Base-by-base conservation (phyloP, 176 grass and related monocot species). In the Leersia perrieri region DNA sequence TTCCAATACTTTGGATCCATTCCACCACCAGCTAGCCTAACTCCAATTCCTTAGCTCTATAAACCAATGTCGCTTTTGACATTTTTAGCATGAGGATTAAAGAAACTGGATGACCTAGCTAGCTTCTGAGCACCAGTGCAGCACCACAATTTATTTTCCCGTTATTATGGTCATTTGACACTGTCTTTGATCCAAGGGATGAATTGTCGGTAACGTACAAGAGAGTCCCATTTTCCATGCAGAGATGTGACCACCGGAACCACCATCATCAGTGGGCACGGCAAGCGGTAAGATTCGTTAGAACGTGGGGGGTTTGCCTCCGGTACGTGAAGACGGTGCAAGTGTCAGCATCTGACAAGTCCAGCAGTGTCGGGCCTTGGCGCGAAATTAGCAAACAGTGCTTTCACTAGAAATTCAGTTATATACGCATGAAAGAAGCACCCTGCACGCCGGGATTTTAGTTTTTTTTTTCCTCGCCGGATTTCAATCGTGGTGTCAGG, bases 221-320 rank as follows among this genome's bases (percentile, higher is more conserved):
- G 68, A 61, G 66, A 5, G 20, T 73, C 67, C 22, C 66, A 78
- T 15, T 61, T 85, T 72, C 73, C 82, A 45, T 29, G 33, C 42
- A 22, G 82, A 89, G 82, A 89, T 62, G 82, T 82, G 87, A 77
- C 74, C 77, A 60, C 72, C 82, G 42, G 82, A 89, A 85, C 82
- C 72, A 89, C 82, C 82, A 40, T 5, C 62, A 75, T 36, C 47
- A 15, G 79, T 75, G 81, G 69, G 68, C 76, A 51, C 75, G 38
- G 33, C 12, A 15, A 58, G 35, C 68, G 27, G 44, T 83, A 68
- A 53, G 49, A 53, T 53, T 53, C 49, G 20, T 20, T 8, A 38
- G 38, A 67, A 63, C 10, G 22, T 65, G 61, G 53, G 53, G 53
- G 53, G 22, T 58, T 25, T 23, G 7, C 22, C 6, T n/a, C 49